A percentile compares a stretch with the other conserved stretches of the same genome.
Evolutionary conservation across 768 basidiomycete species (phyloP).

Genomic region (Boletus bicolor): DNA sequence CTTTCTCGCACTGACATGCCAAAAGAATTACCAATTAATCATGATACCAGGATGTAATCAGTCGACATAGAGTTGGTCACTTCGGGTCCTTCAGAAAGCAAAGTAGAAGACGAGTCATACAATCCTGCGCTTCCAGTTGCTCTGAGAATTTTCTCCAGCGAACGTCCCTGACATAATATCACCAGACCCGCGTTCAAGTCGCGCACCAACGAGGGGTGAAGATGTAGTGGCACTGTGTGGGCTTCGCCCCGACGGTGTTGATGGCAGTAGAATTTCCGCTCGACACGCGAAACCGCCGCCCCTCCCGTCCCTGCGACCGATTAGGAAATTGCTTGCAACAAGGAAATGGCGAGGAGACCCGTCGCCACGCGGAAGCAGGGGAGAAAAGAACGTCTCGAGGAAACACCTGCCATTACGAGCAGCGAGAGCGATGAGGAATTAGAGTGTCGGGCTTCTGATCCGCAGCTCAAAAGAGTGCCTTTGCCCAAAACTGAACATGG

Average conservation of each 20-base stretch:
- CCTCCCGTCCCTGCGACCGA: constrained; percentile 10
- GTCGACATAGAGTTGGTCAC: constrained; percentile 11
- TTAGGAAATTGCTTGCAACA: constrained; percentile 11
- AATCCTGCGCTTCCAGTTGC: background rate
- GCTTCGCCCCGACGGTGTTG: background rate
- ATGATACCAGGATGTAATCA: background rate
- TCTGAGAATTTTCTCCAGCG: constrained; percentile 1
- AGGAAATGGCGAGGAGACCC: constrained; percentile 7
- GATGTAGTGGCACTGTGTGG: background rate
- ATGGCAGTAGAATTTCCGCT: background rate
- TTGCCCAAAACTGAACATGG: constrained; percentile 34
- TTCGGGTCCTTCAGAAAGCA: constrained; percentile 2
- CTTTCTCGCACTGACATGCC: background rate
- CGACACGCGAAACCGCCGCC: background rate
- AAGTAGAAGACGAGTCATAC: background rate
- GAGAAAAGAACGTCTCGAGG: constrained; percentile 4
- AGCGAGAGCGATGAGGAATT: constrained; percentile 14
- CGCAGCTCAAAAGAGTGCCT: constrained; percentile 26
- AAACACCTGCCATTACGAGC: constrained; percentile 14
- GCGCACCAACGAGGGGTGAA: background rate
- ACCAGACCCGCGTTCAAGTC: background rate
- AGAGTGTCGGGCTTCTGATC: constrained; percentile 15
- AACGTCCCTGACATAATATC: background rate
- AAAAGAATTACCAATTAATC: background rate
- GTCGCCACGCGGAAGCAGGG: constrained; percentile 5